phyloP scores from a whole-genome alignment of 257 asterid species.

The Nyctanthes arbortristis region DNA sequence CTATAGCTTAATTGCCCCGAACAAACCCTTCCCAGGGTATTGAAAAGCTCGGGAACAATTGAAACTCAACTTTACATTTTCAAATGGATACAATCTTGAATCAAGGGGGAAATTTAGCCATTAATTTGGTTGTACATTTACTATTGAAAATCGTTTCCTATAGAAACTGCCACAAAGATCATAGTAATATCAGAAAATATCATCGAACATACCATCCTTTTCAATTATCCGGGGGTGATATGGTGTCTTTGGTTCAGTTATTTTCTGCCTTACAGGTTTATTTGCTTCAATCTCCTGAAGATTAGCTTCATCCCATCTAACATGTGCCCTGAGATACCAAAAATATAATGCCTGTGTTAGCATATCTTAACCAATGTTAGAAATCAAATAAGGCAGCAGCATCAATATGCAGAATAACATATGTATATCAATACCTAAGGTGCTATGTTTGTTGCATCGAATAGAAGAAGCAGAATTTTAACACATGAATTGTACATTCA shows the following conservation, averaged over 20 bases:
- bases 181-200: background rate
- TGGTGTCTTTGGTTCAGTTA: slow-evolving; percentile 97
- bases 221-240: slow-evolving; percentile 76
- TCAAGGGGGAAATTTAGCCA: background rate
- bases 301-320: slow-evolving; percentile 84
- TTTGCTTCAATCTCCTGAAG: slow-evolving; percentile 90
- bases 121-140: background rate
- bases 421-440: background rate
- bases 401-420: background rate
- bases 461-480: background rate
- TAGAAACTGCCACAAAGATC: background rate
- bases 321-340: slow-evolving; percentile 54
- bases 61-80: background rate
- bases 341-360: slow-evolving; percentile 14
- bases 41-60: background rate
- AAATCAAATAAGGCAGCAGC: background rate
- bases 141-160: background rate
- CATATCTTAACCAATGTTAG: slow-evolving; percentile 8
- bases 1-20: too few species aligned
- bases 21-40: too few species aligned
- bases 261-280: slow-evolving; percentile 91
- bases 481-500: background rate
- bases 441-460: background rate
- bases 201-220: slow-evolving; percentile 44
- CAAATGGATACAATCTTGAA: background rate